Conservation (phyloP, 306 rosid genomes). For the Quercus engelmannii region DNA sequence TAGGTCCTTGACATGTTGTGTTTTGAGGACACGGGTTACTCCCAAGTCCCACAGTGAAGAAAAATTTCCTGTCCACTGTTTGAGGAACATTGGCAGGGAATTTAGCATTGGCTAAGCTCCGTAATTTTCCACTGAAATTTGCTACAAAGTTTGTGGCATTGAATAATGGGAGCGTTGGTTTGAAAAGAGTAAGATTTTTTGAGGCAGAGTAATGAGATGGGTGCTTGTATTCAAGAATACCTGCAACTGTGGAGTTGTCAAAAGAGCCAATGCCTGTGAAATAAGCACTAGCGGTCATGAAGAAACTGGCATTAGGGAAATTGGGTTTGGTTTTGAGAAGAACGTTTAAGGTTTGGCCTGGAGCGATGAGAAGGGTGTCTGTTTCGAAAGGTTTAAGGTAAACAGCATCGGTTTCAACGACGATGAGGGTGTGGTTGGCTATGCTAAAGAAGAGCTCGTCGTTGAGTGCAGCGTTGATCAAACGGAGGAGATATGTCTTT, state of each 20-base stretch:
- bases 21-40: slow-evolving; percentile 65
- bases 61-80: slow-evolving; percentile 49
- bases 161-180: slow-evolving; percentile 59
- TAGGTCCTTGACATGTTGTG: slow-evolving; percentile 84
- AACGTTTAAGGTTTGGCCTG: slow-evolving; percentile 76
- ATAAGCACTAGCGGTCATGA: slow-evolving; percentile 63
- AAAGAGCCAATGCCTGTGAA: slow-evolving; percentile 52
- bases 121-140: slow-evolving; percentile 42
- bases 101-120: slow-evolving; percentile 44
- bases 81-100: slow-evolving; percentile 70
- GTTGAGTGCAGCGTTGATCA: slow-evolving; percentile 89
- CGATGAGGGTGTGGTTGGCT: slow-evolving; percentile 64
- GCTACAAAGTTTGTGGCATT: slow-evolving; percentile 64
- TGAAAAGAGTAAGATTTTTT: slow-evolving; percentile 28
- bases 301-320: slow-evolving; percentile 56
- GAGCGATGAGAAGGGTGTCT: slow-evolving; percentile 42
- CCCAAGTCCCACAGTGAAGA: slow-evolving; percentile 75
- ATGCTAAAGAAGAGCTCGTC: slow-evolving; percentile 79
- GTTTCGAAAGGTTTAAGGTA: slow-evolving; percentile 70
- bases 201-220: slow-evolving; percentile 12
- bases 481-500: slow-evolving; percentile 64
- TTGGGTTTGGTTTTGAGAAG: slow-evolving; percentile 57
- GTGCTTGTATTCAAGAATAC: slow-evolving; percentile 52
- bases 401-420: slow-evolving; percentile 71
- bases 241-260: slow-evolving; percentile 74